A percentile compares a stretch with the other conserved stretches of the same genome.
These are phyloP conservation scores for Boletus albobrunnescens DNA, from an alignment of 1,284 basidiomycete species.

Conservation along the genomic window DNA sequence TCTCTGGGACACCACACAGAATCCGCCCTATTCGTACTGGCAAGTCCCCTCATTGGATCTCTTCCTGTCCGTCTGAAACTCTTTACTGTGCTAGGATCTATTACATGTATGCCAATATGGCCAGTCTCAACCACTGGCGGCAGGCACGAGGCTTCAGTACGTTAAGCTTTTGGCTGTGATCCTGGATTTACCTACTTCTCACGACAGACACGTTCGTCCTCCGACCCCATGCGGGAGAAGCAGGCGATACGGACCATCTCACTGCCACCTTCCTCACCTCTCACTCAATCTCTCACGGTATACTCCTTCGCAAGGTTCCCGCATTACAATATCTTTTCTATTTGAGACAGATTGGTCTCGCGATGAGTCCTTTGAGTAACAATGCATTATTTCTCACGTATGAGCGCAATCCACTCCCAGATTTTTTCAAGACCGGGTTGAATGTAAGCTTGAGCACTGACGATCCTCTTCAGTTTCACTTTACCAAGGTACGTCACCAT, in stretches of 20 bases:
- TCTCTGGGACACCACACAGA: conserved; percentile 86
- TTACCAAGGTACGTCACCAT: conserved; percentile 69
- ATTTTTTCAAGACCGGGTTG: conserved; percentile 94
- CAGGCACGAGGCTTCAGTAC: conserved; percentile 84
- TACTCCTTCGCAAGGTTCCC: conserved; percentile 94
- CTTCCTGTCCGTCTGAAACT: not conserved
- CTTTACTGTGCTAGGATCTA: conserved; percentile 65
- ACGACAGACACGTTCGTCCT: conserved; percentile 88
- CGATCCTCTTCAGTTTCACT: conserved; percentile 93
- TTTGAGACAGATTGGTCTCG: conserved; percentile 93
- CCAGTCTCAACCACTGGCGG: conserved; percentile 93
- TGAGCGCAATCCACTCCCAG: conserved; percentile 94
- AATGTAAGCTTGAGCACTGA: conserved; percentile 98
- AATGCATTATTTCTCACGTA: conserved; percentile 97
- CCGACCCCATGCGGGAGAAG: conserved; percentile 96
- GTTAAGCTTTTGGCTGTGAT: conserved; percentile 29
- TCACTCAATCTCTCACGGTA: conserved; percentile 98
- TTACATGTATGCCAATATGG: conserved; percentile 97
- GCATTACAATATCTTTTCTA: conserved; percentile 94
- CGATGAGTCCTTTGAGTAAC: conserved; percentile 98
- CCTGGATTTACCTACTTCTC: not conserved
- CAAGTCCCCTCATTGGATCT: conserved; percentile 32
- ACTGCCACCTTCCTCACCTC: conserved; percentile 94
- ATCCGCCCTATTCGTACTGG: conserved; percentile 95
- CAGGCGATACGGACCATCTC: conserved; percentile 96